phyloP scores from a whole-genome alignment of 345 rosid genomes.

The Lagerstroemia speciosa region DNA sequence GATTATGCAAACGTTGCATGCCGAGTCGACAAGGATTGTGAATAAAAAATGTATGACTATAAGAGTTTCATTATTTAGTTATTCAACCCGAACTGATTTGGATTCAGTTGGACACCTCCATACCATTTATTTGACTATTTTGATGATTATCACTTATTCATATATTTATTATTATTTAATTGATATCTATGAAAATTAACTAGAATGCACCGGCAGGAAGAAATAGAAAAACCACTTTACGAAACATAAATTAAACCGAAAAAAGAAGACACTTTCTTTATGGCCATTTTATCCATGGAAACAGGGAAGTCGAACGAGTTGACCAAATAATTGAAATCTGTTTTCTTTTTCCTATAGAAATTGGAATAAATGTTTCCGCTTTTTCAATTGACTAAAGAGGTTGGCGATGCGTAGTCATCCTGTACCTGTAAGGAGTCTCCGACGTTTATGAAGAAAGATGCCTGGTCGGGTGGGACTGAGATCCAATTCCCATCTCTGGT shows the following conservation, averaged over 20 bases:
- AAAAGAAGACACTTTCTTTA: not conserved
- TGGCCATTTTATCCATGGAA: not conserved
- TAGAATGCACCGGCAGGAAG: not conserved
- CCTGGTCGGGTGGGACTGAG: conserved; percentile 66
- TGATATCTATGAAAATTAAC: too few relatives aligned
- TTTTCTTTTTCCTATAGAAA: not conserved
- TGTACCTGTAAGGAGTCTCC: conserved; percentile 80
- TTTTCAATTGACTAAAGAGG: not conserved
- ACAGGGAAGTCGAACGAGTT: not conserved
- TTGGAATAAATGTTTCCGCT: too few relatives aligned
- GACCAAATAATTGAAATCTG: not conserved
- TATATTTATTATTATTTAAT: too few relatives aligned
- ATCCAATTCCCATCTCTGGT: conserved; percentile 58
- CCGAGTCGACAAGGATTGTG: too few relatives aligned
- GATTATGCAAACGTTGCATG: too few relatives aligned
- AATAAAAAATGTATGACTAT: too few relatives aligned
- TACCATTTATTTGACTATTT: too few relatives aligned
- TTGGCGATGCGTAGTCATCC: not conserved
- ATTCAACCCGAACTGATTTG: too few relatives aligned
- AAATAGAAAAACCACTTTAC: not conserved
- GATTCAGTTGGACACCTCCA: too few relatives aligned
- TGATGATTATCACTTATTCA: too few relatives aligned
- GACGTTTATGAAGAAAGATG: conserved; percentile 72
- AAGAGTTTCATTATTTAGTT: too few relatives aligned
- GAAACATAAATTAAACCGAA: not conserved